phyloP scores from a whole-genome alignment of 176 grass and related monocot genomes.

The Carex cristatella region DNA sequence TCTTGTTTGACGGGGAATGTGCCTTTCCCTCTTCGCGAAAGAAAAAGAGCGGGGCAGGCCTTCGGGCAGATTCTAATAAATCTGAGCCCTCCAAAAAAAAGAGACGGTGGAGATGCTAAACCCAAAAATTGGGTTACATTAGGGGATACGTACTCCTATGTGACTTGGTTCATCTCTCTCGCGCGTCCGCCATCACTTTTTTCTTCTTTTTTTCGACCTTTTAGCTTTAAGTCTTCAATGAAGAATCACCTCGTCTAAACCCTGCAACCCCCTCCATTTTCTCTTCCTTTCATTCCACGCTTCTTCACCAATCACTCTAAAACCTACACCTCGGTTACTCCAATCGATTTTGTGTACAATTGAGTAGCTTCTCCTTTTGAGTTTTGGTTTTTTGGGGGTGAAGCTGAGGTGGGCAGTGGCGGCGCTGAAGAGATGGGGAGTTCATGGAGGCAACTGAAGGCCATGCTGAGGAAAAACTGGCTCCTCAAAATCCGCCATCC shows the following conservation, averaged over 20 bases:
- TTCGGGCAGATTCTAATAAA: too few relatives aligned
- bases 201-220: neutral
- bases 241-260: neutral
- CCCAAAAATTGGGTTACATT: too few relatives aligned
- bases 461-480: slow-evolving; percentile 48
- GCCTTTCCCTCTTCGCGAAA: too few relatives aligned
- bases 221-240: neutral
- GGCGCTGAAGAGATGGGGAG: slow-evolving; percentile 23
- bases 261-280: neutral
- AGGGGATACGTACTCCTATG: neutral
- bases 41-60: too few relatives aligned
- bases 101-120: too few relatives aligned
- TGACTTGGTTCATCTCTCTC: neutral
- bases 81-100: too few relatives aligned
- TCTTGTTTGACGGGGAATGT: too few relatives aligned
- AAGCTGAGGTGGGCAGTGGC: neutral
- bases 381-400: neutral
- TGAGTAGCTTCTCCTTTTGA: neutral
- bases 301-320: neutral
- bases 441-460: slow-evolving; percentile 33
- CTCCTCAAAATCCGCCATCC: slow-evolving; percentile 48
- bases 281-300: neutral
- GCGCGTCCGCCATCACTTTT: neutral
- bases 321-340: neutral
- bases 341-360: neutral